These are phyloP conservation scores for Picochlorum sp. DNA, from an alignment of 139 green algal genomes.

Conservation along the genomic window DNA sequence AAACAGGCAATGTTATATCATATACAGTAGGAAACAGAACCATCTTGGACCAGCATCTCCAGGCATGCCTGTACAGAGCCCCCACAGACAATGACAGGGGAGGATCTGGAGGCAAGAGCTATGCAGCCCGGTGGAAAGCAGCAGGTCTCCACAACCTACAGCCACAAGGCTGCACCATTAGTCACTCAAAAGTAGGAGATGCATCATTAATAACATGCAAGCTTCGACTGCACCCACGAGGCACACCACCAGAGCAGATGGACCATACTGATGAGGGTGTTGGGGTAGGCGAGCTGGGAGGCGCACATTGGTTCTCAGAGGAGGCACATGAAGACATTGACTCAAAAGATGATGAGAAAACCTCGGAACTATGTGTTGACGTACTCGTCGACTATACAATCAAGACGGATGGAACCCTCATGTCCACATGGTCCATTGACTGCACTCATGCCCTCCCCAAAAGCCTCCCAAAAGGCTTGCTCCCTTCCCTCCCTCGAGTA, in stretches of 20 bases:
- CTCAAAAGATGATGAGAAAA: background rate
- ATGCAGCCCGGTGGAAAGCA: conserved; percentile 51
- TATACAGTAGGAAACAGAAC: background rate
- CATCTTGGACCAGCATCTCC: conserved; percentile 25
- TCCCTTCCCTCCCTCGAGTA: conserved; percentile 54
- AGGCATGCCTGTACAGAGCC: conserved; percentile 59
- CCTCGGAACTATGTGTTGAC: conserved; percentile 27
- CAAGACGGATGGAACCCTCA: background rate
- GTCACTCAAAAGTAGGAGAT: no score
- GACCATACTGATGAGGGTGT: conserved; percentile 15
- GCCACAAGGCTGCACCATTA: background rate
- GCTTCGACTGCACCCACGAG: no score
- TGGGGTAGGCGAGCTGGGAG: conserved; percentile 53
- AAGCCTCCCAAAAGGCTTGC: conserved; percentile 21
- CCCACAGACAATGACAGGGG: conserved; percentile 84
- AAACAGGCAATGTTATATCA: background rate
- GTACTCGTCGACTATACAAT: conserved; percentile 31
- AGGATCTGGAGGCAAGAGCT: conserved; percentile 56
- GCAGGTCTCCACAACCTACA: conserved; percentile 44
- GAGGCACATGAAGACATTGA: background rate
- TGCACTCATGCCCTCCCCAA: conserved; percentile 47
- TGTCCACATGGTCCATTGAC: conserved; percentile 53
- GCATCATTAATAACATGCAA: background rate
- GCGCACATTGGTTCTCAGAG: conserved; percentile 54
- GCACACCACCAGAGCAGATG: background rate